Evolutionary conservation across 2,329 filamentous ascomycete genomes (phyloP).

Genomic region (Madurella fahalii): DNA sequence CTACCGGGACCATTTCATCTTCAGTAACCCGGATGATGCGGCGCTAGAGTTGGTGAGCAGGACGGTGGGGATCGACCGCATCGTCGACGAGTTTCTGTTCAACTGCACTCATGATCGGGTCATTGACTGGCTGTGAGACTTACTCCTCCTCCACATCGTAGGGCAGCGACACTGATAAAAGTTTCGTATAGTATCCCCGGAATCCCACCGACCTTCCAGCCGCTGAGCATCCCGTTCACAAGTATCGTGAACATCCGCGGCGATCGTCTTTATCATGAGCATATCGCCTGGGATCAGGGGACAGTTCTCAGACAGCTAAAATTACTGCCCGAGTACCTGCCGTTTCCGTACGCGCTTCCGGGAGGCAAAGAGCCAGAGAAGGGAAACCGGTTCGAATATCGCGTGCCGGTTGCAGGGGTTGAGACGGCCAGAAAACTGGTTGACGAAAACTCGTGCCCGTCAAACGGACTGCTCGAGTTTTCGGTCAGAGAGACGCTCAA

Average conservation of each 20-base stretch:
- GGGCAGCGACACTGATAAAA: neutral
- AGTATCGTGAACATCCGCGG: constrained; percentile 64
- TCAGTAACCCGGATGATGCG: constrained; percentile 65
- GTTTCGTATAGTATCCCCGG: constrained; percentile 47
- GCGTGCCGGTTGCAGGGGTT: constrained; percentile 55
- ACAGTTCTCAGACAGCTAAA: constrained; percentile 59
- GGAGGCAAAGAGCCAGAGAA: constrained; percentile 32
- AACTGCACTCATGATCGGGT: constrained; percentile 58
- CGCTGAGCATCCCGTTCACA: constrained; percentile 59
- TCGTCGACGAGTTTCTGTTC: constrained; percentile 68
- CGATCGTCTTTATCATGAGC: constrained; percentile 65
- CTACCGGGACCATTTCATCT: constrained; percentile 71
- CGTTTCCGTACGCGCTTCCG: constrained; percentile 51
- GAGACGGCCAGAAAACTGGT: constrained; percentile 48
- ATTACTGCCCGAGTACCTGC: constrained; percentile 60
- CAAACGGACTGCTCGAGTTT: constrained; percentile 51
- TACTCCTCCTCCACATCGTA: neutral
- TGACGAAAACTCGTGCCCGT: constrained; percentile 48
- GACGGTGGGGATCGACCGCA: constrained; percentile 66
- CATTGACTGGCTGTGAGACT: constrained; percentile 65
- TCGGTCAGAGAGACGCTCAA: constrained; percentile 22
- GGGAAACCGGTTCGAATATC: constrained; percentile 47
- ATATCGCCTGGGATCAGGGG: constrained; percentile 67
- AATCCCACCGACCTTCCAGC: constrained; percentile 52
- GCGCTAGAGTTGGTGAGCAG: constrained; percentile 65